Percentiles rank a stretch among this genome's conserved stretches.
phyloP scores from a whole-genome alignment of 306 rosid genomes.

The Benincasa hispida region DNA sequence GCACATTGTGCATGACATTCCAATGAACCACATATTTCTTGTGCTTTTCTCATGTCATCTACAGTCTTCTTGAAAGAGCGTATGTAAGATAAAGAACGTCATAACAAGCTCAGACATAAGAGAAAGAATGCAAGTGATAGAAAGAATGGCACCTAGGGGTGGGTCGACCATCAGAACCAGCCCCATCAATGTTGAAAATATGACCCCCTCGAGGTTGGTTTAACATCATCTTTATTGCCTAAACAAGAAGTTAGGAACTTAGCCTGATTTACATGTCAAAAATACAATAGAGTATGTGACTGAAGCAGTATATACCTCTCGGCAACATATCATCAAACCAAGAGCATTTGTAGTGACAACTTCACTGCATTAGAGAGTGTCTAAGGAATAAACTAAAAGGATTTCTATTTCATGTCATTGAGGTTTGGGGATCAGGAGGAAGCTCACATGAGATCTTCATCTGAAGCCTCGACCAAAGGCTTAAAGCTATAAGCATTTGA shows the following conservation, averaged over 20 bases:
- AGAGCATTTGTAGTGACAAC: slow-evolving; percentile 88
- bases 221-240: slow-evolving; percentile 93
- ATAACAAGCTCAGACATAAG: not conserved
- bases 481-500: slow-evolving; percentile 88
- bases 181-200: slow-evolving; percentile 92
- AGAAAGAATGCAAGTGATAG: slow-evolving; percentile 14
- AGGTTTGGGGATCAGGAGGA: slow-evolving; percentile 6
- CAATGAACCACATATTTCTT: not conserved
- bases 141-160: slow-evolving; percentile 62
- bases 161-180: slow-evolving; percentile 98
- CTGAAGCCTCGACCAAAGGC: slow-evolving; percentile 87
- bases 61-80: not conserved
- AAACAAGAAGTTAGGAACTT: slow-evolving; percentile 18
- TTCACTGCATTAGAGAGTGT: slow-evolving; percentile 50
- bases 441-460: slow-evolving; percentile 89
- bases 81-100: not conserved
- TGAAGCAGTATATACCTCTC: slow-evolving; percentile 55
- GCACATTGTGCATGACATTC: not conserved
- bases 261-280: slow-evolving; percentile 13
- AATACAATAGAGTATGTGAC: not conserved
- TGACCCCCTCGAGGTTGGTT: slow-evolving; percentile 88
- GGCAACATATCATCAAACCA: slow-evolving; percentile 95
- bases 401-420: not conserved
- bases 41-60: not conserved
- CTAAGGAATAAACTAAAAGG: slow-evolving; percentile 10